Evolutionary conservation across 768 basidiomycete genomes (phyloP), one percentile per base, ranked within the genome.

Genomic region (Fistulinella prunicolor): DNA sequence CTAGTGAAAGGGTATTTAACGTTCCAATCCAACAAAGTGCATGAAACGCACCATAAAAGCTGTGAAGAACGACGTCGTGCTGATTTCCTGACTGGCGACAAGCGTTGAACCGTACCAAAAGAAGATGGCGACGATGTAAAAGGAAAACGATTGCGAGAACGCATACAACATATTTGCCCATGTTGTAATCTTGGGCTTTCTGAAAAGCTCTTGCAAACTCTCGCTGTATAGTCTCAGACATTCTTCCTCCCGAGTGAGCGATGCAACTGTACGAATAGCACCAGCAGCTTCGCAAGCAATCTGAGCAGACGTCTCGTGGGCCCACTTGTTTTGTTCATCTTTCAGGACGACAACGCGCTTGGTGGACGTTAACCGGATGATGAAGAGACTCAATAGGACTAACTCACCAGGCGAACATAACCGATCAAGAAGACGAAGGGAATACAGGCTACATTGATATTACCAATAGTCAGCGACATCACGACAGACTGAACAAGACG

Each of bases 221-320:
- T 76, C 45, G 58, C 81, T 82, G 68, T 90, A 91, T 9, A 80
- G 61, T n/a, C 71, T 61, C 42, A 78, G 72, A 61, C 89, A 90
- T 51, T 94, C 89, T 20, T 83, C 78, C 64, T 97, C 94, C 22
- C 94, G 75, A 0, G 92, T 94, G 34, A 97, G 73, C 1, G 85
- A 77, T 8, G 94, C 92, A 24, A 97, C 94, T 2, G 94, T 96
- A 28, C 89, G 80, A 57, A 97, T 94, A 9, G 94, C 78, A 9
- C 79, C 86, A 21, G 92, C 90, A 28, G 92, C 91, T 66, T 97
- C 94, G 57, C 92, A 94, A 35, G 94, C 94, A 19, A 94, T 64
- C 50, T 95, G 92, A 4, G 94, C 90, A 21, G 89, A 90, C 4
- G 67, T 68, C 57, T 85, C 88, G 61, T 97, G 91, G 0, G 83